Conservation (phyloP, 371 early-diverging fungal species). For the Mucor mucedo region DNA sequence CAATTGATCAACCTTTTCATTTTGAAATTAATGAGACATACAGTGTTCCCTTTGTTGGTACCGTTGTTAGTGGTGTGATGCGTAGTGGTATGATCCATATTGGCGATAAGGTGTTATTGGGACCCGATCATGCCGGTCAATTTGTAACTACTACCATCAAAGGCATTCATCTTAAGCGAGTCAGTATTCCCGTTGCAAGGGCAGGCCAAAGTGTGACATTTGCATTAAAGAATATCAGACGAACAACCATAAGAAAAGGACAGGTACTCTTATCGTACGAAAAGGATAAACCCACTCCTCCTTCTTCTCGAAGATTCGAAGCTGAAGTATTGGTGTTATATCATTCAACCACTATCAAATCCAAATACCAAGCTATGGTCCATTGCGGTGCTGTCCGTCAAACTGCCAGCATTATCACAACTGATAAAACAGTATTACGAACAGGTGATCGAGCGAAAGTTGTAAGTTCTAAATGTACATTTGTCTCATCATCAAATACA, state of each 20-base stretch:
- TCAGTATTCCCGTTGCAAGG: conserved; percentile 72
- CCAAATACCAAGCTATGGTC: conserved; percentile 93
- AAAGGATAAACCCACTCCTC: conserved; percentile 59
- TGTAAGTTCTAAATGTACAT: conserved; percentile 32
- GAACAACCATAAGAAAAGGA: conserved; percentile 83
- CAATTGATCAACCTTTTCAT: conserved; percentile 62
- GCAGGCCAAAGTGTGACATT: conserved; percentile 90
- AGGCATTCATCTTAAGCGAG: conserved; percentile 89
- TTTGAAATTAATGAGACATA: conserved; percentile 90
- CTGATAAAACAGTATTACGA: conserved; percentile 75
- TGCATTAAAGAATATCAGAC: conserved; percentile 83
- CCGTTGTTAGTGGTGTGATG: conserved; percentile 79
- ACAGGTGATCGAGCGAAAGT: conserved; percentile 90
- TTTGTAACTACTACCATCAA: conserved; percentile 81
- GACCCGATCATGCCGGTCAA: conserved; percentile 84
- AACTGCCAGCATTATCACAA: conserved; percentile 82
- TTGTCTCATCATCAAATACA: neutral
- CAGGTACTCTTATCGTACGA: conserved; percentile 80
- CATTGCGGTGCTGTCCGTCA: conserved; percentile 92
- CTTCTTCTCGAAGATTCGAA: conserved; percentile 81
- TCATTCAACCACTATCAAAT: conserved; percentile 89
- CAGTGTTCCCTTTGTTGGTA: conserved; percentile 89
- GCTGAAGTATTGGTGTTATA: conserved; percentile 90
- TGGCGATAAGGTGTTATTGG: conserved; percentile 84
- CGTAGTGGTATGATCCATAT: conserved; percentile 69